Percentiles rank a stretch among this genome's conserved stretches.
Evolutionary conservation across 2,329 filamentous ascomycete species (phyloP).

Genomic region (Talaromyces sp.): DNA sequence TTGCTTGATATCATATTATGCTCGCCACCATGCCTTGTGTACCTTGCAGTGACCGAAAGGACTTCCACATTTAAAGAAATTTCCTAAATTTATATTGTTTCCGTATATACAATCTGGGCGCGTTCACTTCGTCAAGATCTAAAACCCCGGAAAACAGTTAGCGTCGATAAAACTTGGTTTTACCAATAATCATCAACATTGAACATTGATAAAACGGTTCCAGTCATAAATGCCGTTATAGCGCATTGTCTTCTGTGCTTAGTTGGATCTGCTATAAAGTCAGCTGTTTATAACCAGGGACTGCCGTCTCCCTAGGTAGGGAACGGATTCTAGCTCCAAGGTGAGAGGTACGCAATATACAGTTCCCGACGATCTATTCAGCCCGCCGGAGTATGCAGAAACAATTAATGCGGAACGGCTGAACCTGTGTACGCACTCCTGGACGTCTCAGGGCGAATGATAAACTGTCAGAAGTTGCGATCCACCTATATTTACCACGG

Average conservation of each 20-base stretch:
- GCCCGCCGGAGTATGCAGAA: neutral
- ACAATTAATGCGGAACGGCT: neutral
- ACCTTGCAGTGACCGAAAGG: neutral
- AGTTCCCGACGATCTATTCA: neutral
- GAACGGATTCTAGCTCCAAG: neutral
- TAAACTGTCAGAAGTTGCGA: neutral
- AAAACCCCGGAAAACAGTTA: neutral
- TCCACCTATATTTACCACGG: neutral
- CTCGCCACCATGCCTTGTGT: no score
- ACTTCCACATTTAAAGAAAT: neutral
- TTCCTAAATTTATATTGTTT: neutral
- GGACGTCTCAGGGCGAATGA: neutral
- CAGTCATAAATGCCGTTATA: no score
- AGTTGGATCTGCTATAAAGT: neutral
- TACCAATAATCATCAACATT: neutral
- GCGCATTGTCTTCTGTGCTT: neutral
- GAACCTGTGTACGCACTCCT: neutral
- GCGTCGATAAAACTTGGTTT: neutral
- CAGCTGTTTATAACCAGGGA: no score
- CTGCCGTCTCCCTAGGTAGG: neutral
- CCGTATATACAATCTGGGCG: neutral
- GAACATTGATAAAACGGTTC: neutral
- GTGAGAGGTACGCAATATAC: neutral
- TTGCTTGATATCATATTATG: neutral
- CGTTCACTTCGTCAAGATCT: neutral